A percentile compares a stretch with the other conserved stretches of the same genome.
These are phyloP conservation scores for Iodosphaeria phyllophila DNA, from an alignment of 2,329 filamentous ascomycete genomes.

Conservation along the genomic window DNA sequence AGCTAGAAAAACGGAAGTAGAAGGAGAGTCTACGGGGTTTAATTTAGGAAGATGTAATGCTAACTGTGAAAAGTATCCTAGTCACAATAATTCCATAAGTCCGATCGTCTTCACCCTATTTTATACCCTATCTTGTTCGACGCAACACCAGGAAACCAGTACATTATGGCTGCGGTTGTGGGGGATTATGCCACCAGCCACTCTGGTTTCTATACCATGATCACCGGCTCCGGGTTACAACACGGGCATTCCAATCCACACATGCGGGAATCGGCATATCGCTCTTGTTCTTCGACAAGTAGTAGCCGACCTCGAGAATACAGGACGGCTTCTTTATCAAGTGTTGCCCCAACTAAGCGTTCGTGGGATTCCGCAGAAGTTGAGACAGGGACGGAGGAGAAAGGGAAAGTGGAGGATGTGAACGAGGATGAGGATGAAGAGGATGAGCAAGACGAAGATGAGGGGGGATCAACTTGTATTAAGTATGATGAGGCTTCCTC, in stretches of 20 bases:
- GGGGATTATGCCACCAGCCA: slow-evolving; percentile 59
- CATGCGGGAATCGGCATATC: slow-evolving; percentile 22
- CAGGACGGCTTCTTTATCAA: slow-evolving; percentile 6
- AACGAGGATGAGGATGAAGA: not conserved
- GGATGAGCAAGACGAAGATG: slow-evolving; percentile 1
- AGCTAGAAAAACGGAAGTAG: too few species aligned
- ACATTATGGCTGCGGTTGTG: slow-evolving; percentile 45
- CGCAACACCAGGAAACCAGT: slow-evolving; percentile 6
- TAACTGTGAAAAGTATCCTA: too few species aligned
- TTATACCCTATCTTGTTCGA: slow-evolving; percentile 2
- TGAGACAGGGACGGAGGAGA: slow-evolving; percentile 5
- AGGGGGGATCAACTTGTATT: slow-evolving; percentile 4
- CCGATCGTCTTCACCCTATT: slow-evolving; percentile 3
- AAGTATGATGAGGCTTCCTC: slow-evolving; percentile 3
- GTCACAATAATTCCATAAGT: not conserved
- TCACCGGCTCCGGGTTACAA: slow-evolving; percentile 35
- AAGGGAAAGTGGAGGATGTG: slow-evolving; percentile 1
- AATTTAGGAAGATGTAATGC: not conserved
- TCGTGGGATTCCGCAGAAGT: slow-evolving; percentile 11
- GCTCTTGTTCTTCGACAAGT: slow-evolving; percentile 19
- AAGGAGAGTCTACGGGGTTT: too few species aligned
- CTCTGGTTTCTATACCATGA: slow-evolving; percentile 45
- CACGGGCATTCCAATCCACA: slow-evolving; percentile 27
- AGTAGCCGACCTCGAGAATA: slow-evolving; percentile 14
- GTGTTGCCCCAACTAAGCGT: slow-evolving; percentile 11